phyloP scores from a whole-genome alignment of 2,329 filamentous ascomycete species.

The Penicillium carneum region DNA sequence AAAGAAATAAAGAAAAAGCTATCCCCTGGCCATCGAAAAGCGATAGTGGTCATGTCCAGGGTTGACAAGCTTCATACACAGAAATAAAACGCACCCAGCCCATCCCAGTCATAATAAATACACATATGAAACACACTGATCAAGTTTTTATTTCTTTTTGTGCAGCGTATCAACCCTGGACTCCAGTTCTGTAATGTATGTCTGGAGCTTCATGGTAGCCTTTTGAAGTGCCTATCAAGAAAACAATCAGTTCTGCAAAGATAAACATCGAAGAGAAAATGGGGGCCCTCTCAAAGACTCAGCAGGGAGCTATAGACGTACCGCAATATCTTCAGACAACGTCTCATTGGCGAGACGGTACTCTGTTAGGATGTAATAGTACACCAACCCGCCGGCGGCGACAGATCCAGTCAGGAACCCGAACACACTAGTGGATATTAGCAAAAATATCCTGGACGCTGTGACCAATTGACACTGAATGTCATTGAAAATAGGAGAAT shows the following conservation, averaged over 20 bases:
- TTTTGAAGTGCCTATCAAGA: constrained; percentile 76
- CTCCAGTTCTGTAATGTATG: constrained; percentile 82
- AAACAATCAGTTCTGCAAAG: constrained; percentile 9
- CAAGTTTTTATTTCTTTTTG: constrained; percentile 67
- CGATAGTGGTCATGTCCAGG: background rate
- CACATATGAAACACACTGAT: constrained; percentile 4
- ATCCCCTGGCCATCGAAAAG: background rate
- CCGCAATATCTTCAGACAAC: constrained; percentile 93
- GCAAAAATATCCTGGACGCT: background rate
- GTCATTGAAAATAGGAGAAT: background rate
- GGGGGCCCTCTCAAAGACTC: background rate
- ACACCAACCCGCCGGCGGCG: constrained; percentile 79
- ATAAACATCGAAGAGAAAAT: constrained; percentile 8
- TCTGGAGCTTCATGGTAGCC: constrained; percentile 83
- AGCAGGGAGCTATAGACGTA: constrained; percentile 61
- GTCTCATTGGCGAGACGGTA: constrained; percentile 94
- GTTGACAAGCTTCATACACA: constrained; percentile 14
- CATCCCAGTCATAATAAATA: constrained; percentile 21
- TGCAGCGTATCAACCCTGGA: constrained; percentile 74
- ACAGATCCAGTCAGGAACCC: constrained; percentile 89
- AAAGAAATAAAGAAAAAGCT: background rate
- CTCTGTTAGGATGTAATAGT: constrained; percentile 91
- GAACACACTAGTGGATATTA: constrained; percentile 69
- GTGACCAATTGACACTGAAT: no score
- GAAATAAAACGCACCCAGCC: constrained; percentile 17